Base-by-base conservation (phyloP, 257 asterid genomes). In the Verbena officinalis region DNA sequence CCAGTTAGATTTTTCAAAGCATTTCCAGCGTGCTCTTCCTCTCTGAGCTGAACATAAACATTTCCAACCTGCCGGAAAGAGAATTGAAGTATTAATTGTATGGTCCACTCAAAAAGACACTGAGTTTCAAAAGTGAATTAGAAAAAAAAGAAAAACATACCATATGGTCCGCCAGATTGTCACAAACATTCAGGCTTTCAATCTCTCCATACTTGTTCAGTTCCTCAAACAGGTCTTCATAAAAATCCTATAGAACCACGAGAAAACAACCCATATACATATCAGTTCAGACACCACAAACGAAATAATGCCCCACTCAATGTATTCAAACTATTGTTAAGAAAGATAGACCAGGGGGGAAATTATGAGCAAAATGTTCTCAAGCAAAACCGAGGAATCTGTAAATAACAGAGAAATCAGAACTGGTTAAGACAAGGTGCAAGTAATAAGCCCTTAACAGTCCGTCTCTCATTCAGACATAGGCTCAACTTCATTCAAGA, bases 151-250 rank as follows among this genome's bases (percentile, higher is more conserved):
- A 67, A n/a, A 70, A 33, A 31, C 33, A 23, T 83, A 93, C 96
- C 99, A 93, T 87, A 80, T 93, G 99, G 61, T 93, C 99, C 11
- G 99, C 99, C 68, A 90, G 78, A 70, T 93, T 93, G 78, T 93
- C 99, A 55, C 99, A 93, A 7, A 93, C 67, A 62, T 93, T 87
- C 84, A 93, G 68, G 81, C 96, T 90, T 78, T 87, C 96, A 43
- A 93, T 81, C 60, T 87, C 95, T 49, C 99, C 99, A 43, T 90
- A 85, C 80, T 92, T 89, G 79, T 71, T 83, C 56, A 92, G 84
- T 71, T 92, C 98, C 79, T 89, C 98, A 56, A 93, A 93, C 43
- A 93, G 79, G 72, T 93, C 99, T 76, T 93, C 99, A 69, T 84
- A 93, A 38, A 93, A 93, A 44, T 93, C 96, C 98, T 93, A 64